A percentile compares a stretch with the other conserved stretches of the same genome.
These are phyloP conservation scores for Orychophragmus violaceus DNA, from an alignment of 345 rosid genomes.

Conservation along the genomic window DNA sequence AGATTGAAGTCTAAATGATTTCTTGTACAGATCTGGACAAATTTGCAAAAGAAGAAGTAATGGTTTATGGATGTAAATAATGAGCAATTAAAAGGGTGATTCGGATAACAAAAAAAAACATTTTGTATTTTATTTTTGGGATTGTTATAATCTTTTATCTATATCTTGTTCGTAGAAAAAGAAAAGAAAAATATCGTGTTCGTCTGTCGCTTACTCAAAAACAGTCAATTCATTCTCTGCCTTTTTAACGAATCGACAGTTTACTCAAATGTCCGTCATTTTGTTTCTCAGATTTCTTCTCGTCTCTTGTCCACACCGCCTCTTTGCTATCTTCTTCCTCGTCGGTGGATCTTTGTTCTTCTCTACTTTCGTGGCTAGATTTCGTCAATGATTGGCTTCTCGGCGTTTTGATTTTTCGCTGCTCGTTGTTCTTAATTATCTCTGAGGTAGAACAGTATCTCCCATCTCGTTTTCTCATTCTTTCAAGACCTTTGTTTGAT, in stretches of 20 bases:
- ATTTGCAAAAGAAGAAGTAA: too few species aligned
- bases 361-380: background rate
- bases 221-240: background rate
- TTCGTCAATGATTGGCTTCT: constrained; percentile 12
- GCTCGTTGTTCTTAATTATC: background rate
- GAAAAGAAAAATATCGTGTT: too few species aligned
- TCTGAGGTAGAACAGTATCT: constrained; percentile 10
- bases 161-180: too few species aligned
- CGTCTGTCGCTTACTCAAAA: background rate
- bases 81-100: background rate
- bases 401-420: background rate
- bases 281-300: background rate
- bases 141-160: too few species aligned
- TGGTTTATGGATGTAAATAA: background rate
- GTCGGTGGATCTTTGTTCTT: constrained; percentile 11
- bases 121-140: background rate
- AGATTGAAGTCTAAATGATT: too few species aligned
- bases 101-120: background rate
- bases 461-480: background rate
- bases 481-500: background rate
- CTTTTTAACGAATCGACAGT: constrained; percentile 20
- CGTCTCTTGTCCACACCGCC: constrained; percentile 10
- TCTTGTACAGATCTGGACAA: background rate
- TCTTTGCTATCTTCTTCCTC: constrained; percentile 12
- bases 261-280: background rate